These are phyloP conservation scores for Emydomyces testavorans DNA, from an alignment of 2,329 filamentous ascomycete genomes.

Conservation along the genomic window DNA sequence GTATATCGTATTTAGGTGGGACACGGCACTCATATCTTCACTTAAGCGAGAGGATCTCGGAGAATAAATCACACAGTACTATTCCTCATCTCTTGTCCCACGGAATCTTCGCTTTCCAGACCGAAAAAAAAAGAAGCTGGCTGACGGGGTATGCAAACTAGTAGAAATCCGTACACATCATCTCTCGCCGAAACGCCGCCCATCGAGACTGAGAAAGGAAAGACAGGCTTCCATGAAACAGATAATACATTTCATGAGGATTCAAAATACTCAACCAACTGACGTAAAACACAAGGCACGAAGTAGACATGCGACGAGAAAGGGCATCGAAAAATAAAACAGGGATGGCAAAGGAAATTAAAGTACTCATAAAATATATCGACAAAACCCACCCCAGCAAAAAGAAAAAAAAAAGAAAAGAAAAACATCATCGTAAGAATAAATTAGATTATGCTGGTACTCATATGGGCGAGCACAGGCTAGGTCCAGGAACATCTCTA, in stretches of 20 bases:
- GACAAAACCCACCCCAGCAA: constrained; percentile 18
- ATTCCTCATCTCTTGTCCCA: constrained; percentile 1
- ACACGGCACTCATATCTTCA: not conserved
- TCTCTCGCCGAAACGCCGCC: constrained; percentile 5
- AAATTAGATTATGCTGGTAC: not conserved
- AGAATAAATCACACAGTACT: not conserved
- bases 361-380: constrained; percentile 19
- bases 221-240: constrained; percentile 1
- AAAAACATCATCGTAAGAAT: not conserved
- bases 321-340: not conserved
- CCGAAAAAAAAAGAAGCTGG: constrained; percentile 8
- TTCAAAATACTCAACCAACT: not conserved
- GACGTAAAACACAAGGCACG: not conserved
- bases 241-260: not conserved
- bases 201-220: not conserved
- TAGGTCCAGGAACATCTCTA: constrained; percentile 22
- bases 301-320: not conserved
- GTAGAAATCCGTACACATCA: constrained; percentile 2
- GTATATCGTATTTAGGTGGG: not conserved
- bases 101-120: not conserved
- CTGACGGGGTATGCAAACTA: constrained; percentile 8
- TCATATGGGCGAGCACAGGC: not conserved
- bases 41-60: not conserved
- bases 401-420: constrained; percentile 12
- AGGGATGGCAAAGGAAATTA: constrained; percentile 5